Evolutionary conservation across 1,139 yeast genomes (phyloP), one percentile per base, ranked within the genome.

Genomic region (Yamadazyma dendronema): DNA sequence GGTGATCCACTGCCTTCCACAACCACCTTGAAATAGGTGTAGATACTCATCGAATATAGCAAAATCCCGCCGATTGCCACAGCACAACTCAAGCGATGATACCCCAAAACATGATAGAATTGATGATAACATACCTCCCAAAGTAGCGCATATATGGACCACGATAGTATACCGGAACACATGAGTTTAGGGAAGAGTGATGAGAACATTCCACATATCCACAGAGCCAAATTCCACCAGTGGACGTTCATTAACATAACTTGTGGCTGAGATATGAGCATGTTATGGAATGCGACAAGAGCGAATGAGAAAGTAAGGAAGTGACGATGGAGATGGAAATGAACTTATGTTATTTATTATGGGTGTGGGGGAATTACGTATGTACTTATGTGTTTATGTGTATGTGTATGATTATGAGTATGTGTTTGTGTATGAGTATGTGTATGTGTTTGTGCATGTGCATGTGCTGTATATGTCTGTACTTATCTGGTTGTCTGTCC

Each of bases 1-100:
- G 92, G 89, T 15, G 82, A 76, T 0, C 90, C 90, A 0, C 89
- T 78, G 0, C 95, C 95, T 1, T 61, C 60, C 2, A 37, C 17
- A 4, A 85, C 71, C 3, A 83, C 76, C 50, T 68, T 61, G 50
- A 64, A 75, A 53, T 86, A 86, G 2, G 84, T 50, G 21, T 56
- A 55, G 3, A 64, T 39, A 40, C 65, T 52, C 19, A 66, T 42
- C 10, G 32, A 36, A 38, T 57, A 65, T 33, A 65, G 40, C 5
- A 52, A 17, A 0, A 48, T 31, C 1, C 59, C 56, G 10, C 52
- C 12, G 0, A 51, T 32, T 17, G 42, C 50, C 12, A 57, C 23
- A 2, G 47, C 23, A 3, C 41, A 24, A 6, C 56, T 52, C 28
- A 43, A 5, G 8, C 38, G 21, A 3, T 47, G 46, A 21, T 36